Evolutionary conservation across 1,139 yeast genomes (phyloP).

Genomic region (Taphrina populina): DNA sequence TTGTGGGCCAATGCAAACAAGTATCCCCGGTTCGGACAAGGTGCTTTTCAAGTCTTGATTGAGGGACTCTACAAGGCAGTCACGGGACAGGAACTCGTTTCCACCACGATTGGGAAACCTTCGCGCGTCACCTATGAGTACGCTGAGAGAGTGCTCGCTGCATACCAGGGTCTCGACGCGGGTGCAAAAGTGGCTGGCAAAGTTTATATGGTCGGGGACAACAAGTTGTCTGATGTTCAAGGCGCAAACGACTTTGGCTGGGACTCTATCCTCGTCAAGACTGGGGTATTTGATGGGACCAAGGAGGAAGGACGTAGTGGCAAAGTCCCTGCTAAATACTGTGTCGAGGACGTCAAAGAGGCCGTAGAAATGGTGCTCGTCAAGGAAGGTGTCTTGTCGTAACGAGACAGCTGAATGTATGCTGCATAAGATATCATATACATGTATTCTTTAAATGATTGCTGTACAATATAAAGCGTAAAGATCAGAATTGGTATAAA

Average conservation of each 20-base stretch:
- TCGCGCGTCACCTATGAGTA: constrained; percentile 59
- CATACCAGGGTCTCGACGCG: constrained; percentile 58
- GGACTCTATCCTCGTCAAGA: constrained; percentile 76
- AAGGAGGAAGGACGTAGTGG: constrained; percentile 70
- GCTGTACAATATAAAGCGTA: not conserved
- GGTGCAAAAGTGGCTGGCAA: constrained; percentile 53
- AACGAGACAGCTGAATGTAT: not conserved
- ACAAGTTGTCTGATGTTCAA: constrained; percentile 84
- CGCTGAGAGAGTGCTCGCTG: constrained; percentile 69
- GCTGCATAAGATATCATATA: not conserved
- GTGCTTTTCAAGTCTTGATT: constrained; percentile 48
- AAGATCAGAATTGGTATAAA: not conserved
- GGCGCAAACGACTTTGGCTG: constrained; percentile 90
- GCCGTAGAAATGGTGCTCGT: constrained; percentile 81
- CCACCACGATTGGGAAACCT: constrained; percentile 80
- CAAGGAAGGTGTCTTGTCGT: constrained; percentile 14
- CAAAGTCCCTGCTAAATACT: constrained; percentile 71
- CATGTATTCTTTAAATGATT: not conserved
- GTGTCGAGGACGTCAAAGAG: constrained; percentile 70
- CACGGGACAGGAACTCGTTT: constrained; percentile 65
- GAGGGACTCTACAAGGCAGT: constrained; percentile 62
- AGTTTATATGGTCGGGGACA: constrained; percentile 94
- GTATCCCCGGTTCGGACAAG: constrained; percentile 82
- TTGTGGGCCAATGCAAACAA: constrained; percentile 86
- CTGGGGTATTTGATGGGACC: constrained; percentile 72